Percentiles rank a stretch among this genome's conserved stretches.
phyloP scores from a whole-genome alignment of 2,329 filamentous ascomycete species.

The Chaetomiaceae sp. region DNA sequence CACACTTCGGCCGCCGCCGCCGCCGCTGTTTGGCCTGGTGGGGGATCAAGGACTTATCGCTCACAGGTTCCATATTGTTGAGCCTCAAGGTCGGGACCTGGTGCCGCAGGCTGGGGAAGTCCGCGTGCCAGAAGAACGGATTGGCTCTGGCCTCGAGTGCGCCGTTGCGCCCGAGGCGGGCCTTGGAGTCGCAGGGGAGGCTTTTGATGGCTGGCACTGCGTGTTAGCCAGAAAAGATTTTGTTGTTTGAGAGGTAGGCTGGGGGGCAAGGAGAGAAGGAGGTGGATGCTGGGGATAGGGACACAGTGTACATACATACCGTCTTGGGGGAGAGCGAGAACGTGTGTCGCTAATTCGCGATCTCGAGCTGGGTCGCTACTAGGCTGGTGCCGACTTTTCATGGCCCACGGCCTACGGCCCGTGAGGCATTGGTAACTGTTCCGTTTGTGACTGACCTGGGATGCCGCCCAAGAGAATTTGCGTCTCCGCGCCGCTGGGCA shows the following conservation, averaged over 20 bases:
- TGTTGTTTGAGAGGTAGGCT: not conserved
- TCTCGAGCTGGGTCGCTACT: too few species aligned
- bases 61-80: slow-evolving; percentile 80
- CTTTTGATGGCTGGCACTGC: too few species aligned
- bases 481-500: too few species aligned
- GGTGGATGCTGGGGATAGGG: too few species aligned
- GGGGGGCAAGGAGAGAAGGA: not conserved
- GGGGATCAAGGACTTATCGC: slow-evolving; percentile 98
- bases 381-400: too few species aligned
- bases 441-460: not conserved
- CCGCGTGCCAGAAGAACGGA: slow-evolving; percentile 91
- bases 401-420: too few species aligned
- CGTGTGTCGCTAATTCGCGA: slow-evolving; percentile 96
- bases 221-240: too few species aligned
- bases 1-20: too few species aligned
- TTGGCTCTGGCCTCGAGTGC: slow-evolving; percentile 86
- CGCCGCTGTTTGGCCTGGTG: too few species aligned
- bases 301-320: too few species aligned
- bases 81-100: slow-evolving; percentile 96
- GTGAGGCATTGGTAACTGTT: slow-evolving; percentile 75
- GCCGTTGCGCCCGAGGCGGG: slow-evolving; percentile 80
- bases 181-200: slow-evolving; percentile 37
- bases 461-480: too few species aligned
- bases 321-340: slow-evolving; percentile 95
- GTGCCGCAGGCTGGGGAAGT: slow-evolving; percentile 84